Base-by-base conservation (phyloP, 164 flowering plant species). In the Chimonanthus praecox region DNA sequence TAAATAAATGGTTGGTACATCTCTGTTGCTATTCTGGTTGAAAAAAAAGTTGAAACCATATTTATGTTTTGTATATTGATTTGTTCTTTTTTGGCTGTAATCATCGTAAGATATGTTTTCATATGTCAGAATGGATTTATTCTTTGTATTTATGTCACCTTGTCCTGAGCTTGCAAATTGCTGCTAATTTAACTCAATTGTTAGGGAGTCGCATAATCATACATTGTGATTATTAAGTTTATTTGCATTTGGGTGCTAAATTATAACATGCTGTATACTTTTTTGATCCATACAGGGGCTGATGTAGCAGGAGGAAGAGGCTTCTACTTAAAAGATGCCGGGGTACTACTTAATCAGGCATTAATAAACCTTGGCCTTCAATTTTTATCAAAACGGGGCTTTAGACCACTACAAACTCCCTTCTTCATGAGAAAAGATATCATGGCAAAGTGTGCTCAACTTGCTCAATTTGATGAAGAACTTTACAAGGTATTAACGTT, bases 391-490 rank as follows among this genome's bases (percentile, higher is more conserved):
- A 81, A 88, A 78, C 84, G 92, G 73, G 83, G 75, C 6, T 95
- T 87, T 74, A 85, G 85, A 49, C 16, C 75, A 45, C 73, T 95
- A 81, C 97, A 90, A 75, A 90, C 99, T 68, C 99, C 99, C 72
- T 93, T 93, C 80, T 93, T 95, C 83, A 92, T 95, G 97, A 87
- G 91, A 77, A 90, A 92, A 78, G 99, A 93, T 67, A 82, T 90
- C 63, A 93, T 93, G 99, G 97, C 90, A 61, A 93, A 85, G 80
- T 95, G 99, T 84, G 99, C 98, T 70, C 99, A 95, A 75, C 79
- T 93, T 67, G 97, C 99, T 13, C 99, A 95, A 72, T 95, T 95
- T 77, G 99, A 95, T 79, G 99, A 95, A 81, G 98, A 95, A 78
- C 96, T 95, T 70, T 93, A 95, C 89, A 95, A 93, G 96, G 99